Evolutionary conservation across 768 basidiomycete species (phyloP), one percentile per base, ranked within the genome.

Genomic region (Pleurotus giganteus): DNA sequence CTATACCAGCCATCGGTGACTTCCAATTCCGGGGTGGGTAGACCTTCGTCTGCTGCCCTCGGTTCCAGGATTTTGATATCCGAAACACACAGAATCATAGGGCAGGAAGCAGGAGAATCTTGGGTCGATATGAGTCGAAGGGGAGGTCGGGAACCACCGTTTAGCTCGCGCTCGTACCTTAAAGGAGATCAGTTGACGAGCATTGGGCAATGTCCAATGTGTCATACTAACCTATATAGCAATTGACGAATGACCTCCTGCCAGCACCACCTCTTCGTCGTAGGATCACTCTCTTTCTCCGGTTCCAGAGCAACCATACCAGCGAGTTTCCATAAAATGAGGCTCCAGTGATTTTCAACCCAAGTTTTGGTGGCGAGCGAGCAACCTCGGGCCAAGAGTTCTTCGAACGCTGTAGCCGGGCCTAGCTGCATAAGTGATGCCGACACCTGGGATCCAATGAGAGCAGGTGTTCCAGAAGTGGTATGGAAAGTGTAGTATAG

Each of bases 1-100:
- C 86, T 74, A 63, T 99, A 99, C 97, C 97, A 99, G 12, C 97
- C 97, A 65, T 99, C 97, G 0, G 94, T 94, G n/a, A 98, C 72
- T 69, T 98, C 97, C 4, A 99, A 69, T 59, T 85, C 81, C 0
- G 86, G 81, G 60, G 76, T 69, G 2, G 73, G 64, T 21, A 72
- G 72, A 3, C 73, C 72, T 27, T 78, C 71, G 1, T 77, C 72
- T 23, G 71, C 67, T 2, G 69, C 56, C 2, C 67, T 68, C 17
- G 60, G 60, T 28, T 76, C 65, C 5, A 76, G 71, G 83, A 84
- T 87, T 4, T 69, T 69, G 32, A 98, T 83, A 26, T 79, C 78
- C 1, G 91, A 89, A 2, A 99, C 79, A 64, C 90, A 91, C 3
- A 99, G 78, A 2, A 94, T 79, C 83, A 97, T 86, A 0, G 95